Evolutionary conservation across 1,284 basidiomycete genomes (phyloP), one percentile per base, ranked within the genome.

Genomic region (Trichosporon inkin): DNA sequence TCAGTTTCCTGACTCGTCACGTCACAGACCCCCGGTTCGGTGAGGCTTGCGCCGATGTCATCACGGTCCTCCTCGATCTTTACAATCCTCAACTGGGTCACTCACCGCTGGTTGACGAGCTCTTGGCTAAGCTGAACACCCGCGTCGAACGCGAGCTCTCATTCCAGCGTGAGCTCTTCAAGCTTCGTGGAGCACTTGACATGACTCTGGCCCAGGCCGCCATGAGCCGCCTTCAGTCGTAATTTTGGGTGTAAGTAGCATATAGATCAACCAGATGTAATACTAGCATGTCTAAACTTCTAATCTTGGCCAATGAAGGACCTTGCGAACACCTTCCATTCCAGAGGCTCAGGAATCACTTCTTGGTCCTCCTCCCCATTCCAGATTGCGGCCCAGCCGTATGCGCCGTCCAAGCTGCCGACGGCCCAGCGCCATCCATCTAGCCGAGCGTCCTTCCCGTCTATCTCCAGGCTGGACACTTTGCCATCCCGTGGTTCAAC

Each of bases 1-100:
- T 99, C 10, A 83, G 86, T 1, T 84, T 98, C 55, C 82, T 99
- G 10, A 79, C 92, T 53, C 89, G 90, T 68, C 85, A 98, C 74
- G 84, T 96, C 53, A 83, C 87, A 2, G 93, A 98, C 76, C 90
- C 93, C 53, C 86, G 91, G 24, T 99, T 96, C 71, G 91, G 92
- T 35, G 87, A 89, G 66, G 82, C 92, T 73, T 92, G 89, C 8
- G 88, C 88, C 68, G 89, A 96, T 67, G 84, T 95, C 36, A 84
- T 90, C 16, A 82, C 82, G 16, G 81, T 96, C 8, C 84, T 98
- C 35, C 86, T 97, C 60, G 95, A 98, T 62, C 89, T 96, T 82
- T 99, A 99, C 74, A 83, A 85, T 0, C 84, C 90, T 1, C 87
- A 96, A 17, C 81, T 99, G 16, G 95, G 95, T 1, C 92, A 96